Percentiles rank a stretch among this genome's conserved stretches.
phyloP scores from a whole-genome alignment of 306 rosid species.

The Lathyrus tuberosus region DNA sequence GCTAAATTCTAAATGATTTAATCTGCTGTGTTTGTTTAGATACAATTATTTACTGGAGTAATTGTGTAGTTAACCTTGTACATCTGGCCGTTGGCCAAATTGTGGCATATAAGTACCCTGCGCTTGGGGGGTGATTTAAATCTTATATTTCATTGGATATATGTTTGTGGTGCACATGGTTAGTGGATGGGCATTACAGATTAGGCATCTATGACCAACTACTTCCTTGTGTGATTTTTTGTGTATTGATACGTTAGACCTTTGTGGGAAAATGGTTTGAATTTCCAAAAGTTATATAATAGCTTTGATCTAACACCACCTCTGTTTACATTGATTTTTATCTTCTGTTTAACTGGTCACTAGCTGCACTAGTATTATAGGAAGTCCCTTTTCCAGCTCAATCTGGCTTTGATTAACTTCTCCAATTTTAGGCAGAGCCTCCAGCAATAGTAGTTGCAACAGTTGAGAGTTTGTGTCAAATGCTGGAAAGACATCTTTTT shows the following conservation, averaged over 20 bases:
- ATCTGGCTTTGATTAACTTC: constrained; percentile 29
- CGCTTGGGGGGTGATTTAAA: background rate
- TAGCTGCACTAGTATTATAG: constrained; percentile 6
- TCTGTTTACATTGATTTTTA: constrained; percentile 19
- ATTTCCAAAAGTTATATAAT: constrained; percentile 4
- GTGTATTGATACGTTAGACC: constrained; percentile 8
- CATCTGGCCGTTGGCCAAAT: background rate
- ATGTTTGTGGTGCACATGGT: background rate
- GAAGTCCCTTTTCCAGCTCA: constrained; percentile 16
- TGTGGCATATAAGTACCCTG: background rate
- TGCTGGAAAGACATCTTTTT: constrained; percentile 67
- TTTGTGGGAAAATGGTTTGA: background rate
- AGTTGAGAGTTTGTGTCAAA: constrained; percentile 81
- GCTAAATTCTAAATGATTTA: background rate
- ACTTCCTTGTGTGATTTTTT: background rate
- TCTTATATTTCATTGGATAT: background rate
- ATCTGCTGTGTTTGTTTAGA: background rate
- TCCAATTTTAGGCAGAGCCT: constrained; percentile 82
- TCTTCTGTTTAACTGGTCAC: constrained; percentile 27
- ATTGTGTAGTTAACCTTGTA: background rate
- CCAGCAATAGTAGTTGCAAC: constrained; percentile 85
- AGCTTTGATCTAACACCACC: constrained; percentile 8
- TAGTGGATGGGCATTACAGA: background rate
- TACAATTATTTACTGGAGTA: background rate
- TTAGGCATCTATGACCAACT: constrained; percentile 3